Evolutionary conservation across 768 basidiomycete genomes (phyloP).

Genomic region (Tephrocybe sp.): DNA sequence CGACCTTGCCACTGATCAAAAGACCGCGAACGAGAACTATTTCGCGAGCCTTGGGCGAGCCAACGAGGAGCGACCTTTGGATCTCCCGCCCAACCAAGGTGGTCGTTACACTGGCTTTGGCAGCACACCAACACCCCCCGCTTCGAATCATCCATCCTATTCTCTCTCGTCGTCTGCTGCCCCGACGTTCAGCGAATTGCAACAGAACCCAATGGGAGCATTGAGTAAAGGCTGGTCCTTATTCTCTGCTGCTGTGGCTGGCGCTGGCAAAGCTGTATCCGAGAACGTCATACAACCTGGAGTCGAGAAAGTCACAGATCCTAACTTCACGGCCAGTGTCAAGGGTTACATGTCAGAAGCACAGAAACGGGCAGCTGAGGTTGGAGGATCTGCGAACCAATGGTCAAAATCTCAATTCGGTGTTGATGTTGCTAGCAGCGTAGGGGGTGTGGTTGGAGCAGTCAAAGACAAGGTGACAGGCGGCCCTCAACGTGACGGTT

Average conservation of each 20-base stretch:
- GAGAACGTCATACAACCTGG: conserved; percentile 92
- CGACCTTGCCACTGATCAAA: conserved; percentile 52
- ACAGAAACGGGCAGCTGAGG: conserved; percentile 59
- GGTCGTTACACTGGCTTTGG: conserved; percentile 95
- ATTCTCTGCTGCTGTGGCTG: conserved; percentile 82
- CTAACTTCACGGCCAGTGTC: conserved; percentile 73
- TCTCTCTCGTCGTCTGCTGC: conserved; percentile 76
- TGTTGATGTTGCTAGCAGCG: conserved; percentile 80
- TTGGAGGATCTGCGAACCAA: conserved; percentile 67
- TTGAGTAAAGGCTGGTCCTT: conserved; percentile 95
- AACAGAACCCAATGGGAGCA: conserved; percentile 83
- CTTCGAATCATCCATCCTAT: conserved; percentile 63
- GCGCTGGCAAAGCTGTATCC: conserved; percentile 75
- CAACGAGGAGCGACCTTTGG: conserved; percentile 76
- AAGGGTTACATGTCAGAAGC: conserved; percentile 72
- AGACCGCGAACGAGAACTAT: conserved; percentile 82
- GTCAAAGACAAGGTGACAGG: conserved; percentile 56
- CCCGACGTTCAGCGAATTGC: conserved; percentile 78
- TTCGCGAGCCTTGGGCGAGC: conserved; percentile 80
- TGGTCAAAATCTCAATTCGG: conserved; percentile 80
- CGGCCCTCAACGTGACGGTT: conserved; percentile 53
- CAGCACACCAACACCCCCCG: conserved; percentile 67
- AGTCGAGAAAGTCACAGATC: conserved; percentile 79
- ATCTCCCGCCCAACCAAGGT: conserved; percentile 91
- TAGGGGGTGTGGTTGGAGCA: conserved; percentile 66